Evolutionary conservation across 2,329 filamentous ascomycete species (phyloP).

Genomic region (Capronia americana): DNA sequence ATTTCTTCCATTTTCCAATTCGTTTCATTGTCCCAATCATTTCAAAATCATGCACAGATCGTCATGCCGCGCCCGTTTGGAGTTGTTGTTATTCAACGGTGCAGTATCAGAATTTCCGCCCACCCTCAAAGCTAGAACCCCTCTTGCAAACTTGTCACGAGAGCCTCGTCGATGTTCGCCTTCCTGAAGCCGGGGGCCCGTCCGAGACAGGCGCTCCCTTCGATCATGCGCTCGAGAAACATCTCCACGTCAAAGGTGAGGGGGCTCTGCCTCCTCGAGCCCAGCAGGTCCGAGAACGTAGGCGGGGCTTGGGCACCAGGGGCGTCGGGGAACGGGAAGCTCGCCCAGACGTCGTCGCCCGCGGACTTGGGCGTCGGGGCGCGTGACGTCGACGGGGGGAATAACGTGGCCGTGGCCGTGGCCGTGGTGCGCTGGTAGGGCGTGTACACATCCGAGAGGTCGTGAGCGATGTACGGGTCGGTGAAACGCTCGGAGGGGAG

Average conservation of each 20-base stretch:
- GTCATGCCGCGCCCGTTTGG: no score
- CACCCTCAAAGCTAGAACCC: conserved; percentile 15
- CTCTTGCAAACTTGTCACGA: conserved; percentile 39
- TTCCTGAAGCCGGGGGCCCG: conserved; percentile 47
- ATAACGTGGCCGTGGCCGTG: background rate
- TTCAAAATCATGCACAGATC: no score
- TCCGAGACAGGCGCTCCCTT: conserved; percentile 44
- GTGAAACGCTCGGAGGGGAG: conserved; percentile 8
- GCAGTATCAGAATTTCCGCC: no score
- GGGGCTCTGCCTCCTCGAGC: conserved; percentile 1
- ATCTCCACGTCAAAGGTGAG: conserved; percentile 37
- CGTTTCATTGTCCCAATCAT: no score
- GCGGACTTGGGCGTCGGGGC: background rate
- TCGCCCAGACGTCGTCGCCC: conserved; percentile 17
- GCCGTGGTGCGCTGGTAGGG: background rate
- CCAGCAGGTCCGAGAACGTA: conserved; percentile 17
- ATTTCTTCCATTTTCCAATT: no score
- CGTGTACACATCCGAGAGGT: conserved; percentile 21
- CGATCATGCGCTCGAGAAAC: conserved; percentile 41
- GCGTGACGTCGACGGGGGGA: background rate
- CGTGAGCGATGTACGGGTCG: conserved; percentile 21
- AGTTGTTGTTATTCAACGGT: no score
- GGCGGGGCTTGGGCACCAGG: background rate
- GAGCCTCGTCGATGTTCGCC: conserved; percentile 44
- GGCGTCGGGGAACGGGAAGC: conserved; percentile 8